Evolutionary conservation across 108 stramenopile genomes (phyloP).

Genomic region (Nitzschia sp.): DNA sequence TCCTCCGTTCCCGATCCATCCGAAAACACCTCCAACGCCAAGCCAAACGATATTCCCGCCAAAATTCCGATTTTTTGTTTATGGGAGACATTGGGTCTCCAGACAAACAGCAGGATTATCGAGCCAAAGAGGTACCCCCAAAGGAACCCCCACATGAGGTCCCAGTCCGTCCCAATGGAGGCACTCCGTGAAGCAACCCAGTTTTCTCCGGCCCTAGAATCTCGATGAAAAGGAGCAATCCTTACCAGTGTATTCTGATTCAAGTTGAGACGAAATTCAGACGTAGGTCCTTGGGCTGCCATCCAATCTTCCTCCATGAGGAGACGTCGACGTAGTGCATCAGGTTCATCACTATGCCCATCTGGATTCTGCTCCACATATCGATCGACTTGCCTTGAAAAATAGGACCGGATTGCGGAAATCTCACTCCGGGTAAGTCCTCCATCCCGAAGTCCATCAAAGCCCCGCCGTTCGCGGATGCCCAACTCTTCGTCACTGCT

Average conservation of each 20-base stretch:
- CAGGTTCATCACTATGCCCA: constrained; percentile 28
- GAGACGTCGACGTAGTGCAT: constrained; percentile 38
- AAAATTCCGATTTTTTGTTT: constrained; percentile 91
- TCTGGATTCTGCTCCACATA: constrained; percentile 40
- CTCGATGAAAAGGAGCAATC: constrained; percentile 18
- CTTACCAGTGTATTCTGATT: constrained; percentile 49
- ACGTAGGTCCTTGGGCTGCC: constrained; percentile 69
- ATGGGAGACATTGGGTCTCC: constrained; percentile 89
- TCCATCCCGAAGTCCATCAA: constrained; percentile 72
- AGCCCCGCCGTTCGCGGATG: constrained; percentile 56
- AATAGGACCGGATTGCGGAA: constrained; percentile 73
- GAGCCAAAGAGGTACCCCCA: constrained; percentile 91
- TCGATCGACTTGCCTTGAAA: constrained; percentile 71
- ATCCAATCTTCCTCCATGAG: constrained; percentile 86
- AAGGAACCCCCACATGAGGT: constrained; percentile 91
- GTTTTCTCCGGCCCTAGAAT: not conserved
- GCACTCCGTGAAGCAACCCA: not conserved
- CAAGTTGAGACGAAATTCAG: constrained; percentile 84
- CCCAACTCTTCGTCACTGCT: constrained; percentile 22
- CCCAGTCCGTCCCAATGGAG: constrained; percentile 73
- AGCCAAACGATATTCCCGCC: constrained; percentile 76
- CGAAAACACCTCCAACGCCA: constrained; percentile 56
- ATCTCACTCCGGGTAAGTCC: constrained; percentile 67
- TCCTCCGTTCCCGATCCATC: no score
- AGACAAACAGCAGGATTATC: constrained; percentile 91